A percentile compares a stretch with the other conserved stretches of the same genome.
phyloP scores from a whole-genome alignment of 2,329 filamentous ascomycete species.

The Apiospora pterosperma region DNA sequence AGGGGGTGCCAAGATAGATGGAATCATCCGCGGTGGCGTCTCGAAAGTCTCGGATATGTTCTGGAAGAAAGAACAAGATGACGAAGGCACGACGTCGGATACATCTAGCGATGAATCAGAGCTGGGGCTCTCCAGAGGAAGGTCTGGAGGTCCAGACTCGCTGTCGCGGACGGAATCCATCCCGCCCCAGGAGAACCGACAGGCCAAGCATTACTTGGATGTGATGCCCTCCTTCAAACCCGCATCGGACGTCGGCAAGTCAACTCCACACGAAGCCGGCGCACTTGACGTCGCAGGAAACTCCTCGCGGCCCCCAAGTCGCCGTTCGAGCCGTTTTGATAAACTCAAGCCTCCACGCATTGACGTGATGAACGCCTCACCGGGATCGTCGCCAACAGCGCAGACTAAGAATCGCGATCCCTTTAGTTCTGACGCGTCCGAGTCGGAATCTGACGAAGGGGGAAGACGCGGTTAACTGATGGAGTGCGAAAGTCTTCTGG shows the following conservation, averaged over 20 bases:
- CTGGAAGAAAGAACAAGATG: conserved; percentile 49
- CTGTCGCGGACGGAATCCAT: conserved; percentile 32
- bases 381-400: conserved; percentile 29
- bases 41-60: conserved; percentile 55
- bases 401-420: conserved; percentile 16
- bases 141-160: conserved; percentile 32
- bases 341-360: conserved; percentile 47
- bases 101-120: conserved; percentile 50
- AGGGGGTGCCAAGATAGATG: conserved; percentile 65
- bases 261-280: conserved; percentile 14
- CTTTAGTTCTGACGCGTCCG: conserved; percentile 34
- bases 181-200: conserved; percentile 27
- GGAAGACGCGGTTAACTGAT: conserved; percentile 16
- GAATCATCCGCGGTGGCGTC: conserved; percentile 59
- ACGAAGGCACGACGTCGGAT: conserved; percentile 28
- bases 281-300: conserved; percentile 8
- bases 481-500: conserved; percentile 31
- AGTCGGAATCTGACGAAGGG: conserved; percentile 32
- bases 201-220: conserved; percentile 46
- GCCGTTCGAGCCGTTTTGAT: conserved; percentile 43
- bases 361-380: conserved; percentile 41
- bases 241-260: conserved; percentile 25
- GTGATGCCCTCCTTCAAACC: conserved; percentile 48
- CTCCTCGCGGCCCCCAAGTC: conserved; percentile 29
- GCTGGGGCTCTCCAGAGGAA: conserved; percentile 36